Percentiles rank a stretch among this genome's conserved stretches.
Evolutionary conservation across 768 basidiomycete species (phyloP).

Genomic region (Strobilomyces echinocephalus): DNA sequence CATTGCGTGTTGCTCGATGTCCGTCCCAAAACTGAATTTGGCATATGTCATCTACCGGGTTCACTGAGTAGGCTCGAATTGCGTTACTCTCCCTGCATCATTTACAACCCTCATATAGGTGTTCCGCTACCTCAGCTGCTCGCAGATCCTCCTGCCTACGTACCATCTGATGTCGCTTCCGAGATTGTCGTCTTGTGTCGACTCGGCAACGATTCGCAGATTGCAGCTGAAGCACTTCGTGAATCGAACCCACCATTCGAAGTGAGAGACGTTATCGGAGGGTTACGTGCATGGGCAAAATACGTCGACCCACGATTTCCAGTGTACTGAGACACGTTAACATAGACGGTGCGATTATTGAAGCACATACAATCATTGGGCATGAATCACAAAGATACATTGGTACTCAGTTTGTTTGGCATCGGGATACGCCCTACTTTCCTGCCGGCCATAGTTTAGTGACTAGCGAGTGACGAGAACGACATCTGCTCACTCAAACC

Average conservation of each 20-base stretch:
- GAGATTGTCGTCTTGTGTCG: slow-evolving; percentile 68
- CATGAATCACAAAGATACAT: slow-evolving; percentile 2
- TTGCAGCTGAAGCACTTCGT: slow-evolving; percentile 56
- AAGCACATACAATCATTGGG: slow-evolving; percentile 3
- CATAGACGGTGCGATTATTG: neutral
- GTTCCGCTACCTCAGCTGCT: slow-evolving; percentile 66
- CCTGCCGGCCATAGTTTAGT: slow-evolving; percentile 9
- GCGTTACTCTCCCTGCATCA: neutral
- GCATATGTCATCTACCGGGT: slow-evolving; percentile 74
- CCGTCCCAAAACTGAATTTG: slow-evolving; percentile 72
- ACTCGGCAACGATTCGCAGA: slow-evolving; percentile 89
- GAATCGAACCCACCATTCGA: slow-evolving; percentile 23
- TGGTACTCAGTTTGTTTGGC: slow-evolving; percentile 3
- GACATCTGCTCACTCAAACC: slow-evolving; percentile 45
- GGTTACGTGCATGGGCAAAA: slow-evolving; percentile 73
- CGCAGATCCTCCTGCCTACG: slow-evolving; percentile 48
- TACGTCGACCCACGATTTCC: slow-evolving; percentile 76
- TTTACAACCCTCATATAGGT: slow-evolving; percentile 44
- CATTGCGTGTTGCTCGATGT: slow-evolving; percentile 63
- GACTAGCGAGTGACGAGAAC: neutral
- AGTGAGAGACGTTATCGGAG: slow-evolving; percentile 74
- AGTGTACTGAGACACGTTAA: slow-evolving; percentile 50
- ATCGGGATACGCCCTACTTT: slow-evolving; percentile 28
- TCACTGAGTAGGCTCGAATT: slow-evolving; percentile 59
- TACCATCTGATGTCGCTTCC: slow-evolving; percentile 27